phyloP scores from a whole-genome alignment of 305 asterid species.

The Fraxinus floribunda region DNA sequence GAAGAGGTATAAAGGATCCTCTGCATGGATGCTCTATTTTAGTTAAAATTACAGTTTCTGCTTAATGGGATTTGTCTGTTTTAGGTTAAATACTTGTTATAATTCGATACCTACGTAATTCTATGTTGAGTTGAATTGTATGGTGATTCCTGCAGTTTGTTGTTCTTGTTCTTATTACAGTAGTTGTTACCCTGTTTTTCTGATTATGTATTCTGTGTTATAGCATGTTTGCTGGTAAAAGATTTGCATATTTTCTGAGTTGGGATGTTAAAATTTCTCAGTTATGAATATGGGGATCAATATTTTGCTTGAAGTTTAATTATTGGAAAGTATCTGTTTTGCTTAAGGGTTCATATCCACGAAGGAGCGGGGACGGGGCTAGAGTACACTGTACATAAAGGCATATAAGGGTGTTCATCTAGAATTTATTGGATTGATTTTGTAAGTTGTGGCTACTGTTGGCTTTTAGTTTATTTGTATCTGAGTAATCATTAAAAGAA shows the following conservation, averaged over 20 bases:
- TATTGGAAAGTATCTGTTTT: background rate
- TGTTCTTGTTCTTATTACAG: background rate
- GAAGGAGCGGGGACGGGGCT: background rate
- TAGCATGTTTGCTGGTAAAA: background rate
- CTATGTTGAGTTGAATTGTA: slow-evolving; percentile 10
- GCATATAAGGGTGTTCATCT: background rate
- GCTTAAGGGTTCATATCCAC: background rate
- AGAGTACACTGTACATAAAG: background rate
- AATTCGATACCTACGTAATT: slow-evolving; percentile 3
- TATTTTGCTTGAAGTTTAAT: background rate
- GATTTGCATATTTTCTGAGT: background rate
- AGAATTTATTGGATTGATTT: background rate
- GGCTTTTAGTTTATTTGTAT: background rate
- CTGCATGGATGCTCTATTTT: background rate
- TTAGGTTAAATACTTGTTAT: slow-evolving; percentile 19
- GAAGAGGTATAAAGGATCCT: background rate
- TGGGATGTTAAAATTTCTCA: background rate
- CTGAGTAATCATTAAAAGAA: background rate
- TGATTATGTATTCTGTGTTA: background rate
- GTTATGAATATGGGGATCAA: background rate
- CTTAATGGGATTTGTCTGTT: slow-evolving; percentile 5
- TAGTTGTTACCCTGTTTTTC: background rate
- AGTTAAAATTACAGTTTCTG: background rate
- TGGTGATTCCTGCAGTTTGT: background rate
- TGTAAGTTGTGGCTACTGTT: background rate